Evolutionary conservation across 495 filamentous ascomycete genomes (phyloP).

Genomic region (Penicillium daleae): DNA sequence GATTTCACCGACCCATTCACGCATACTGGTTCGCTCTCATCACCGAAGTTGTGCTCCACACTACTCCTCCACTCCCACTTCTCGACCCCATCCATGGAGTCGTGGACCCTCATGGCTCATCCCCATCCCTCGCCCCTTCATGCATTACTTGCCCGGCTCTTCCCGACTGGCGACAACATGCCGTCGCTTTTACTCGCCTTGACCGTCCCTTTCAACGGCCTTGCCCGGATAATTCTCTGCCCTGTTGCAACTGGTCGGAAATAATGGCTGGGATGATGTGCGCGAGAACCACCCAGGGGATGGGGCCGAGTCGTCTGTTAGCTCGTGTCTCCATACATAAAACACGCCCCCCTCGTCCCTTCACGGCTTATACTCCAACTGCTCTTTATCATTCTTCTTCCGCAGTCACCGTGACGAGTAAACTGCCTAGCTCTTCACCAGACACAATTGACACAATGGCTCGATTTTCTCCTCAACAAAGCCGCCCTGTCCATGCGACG

Average conservation of each 20-base stretch:
- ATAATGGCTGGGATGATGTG: conserved; percentile 43
- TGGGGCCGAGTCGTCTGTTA: conserved; percentile 31
- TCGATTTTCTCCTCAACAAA: conserved; percentile 49
- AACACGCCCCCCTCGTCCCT: conserved; percentile 35
- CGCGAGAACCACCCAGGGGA: conserved; percentile 38
- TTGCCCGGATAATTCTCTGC: conserved; percentile 38
- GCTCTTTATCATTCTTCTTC: conserved; percentile 30
- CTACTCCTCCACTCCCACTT: conserved; percentile 21
- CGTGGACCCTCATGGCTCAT: conserved; percentile 12
- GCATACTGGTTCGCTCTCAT: conserved; percentile 47
- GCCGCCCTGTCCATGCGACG: conserved; percentile 45
- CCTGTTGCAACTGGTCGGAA: conserved; percentile 36
- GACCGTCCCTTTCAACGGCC: conserved; percentile 30
- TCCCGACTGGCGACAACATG: conserved; percentile 40
- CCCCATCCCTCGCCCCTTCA: conserved; percentile 33
- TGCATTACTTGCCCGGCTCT: conserved; percentile 39
- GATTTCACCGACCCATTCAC: conserved; percentile 28
- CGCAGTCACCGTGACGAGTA: conserved; percentile 26
- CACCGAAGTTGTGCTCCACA: conserved; percentile 44
- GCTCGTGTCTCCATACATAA: conserved; percentile 40
- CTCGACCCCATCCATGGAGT: neutral
- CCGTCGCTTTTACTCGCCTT: conserved; percentile 32
- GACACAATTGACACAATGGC: conserved; percentile 47
- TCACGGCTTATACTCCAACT: conserved; percentile 10
- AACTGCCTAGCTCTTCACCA: conserved; percentile 31